Evolutionary conservation across 805 yeast species (phyloP), one percentile per base, ranked within the genome.

Genomic region (Candida multigemmis): DNA sequence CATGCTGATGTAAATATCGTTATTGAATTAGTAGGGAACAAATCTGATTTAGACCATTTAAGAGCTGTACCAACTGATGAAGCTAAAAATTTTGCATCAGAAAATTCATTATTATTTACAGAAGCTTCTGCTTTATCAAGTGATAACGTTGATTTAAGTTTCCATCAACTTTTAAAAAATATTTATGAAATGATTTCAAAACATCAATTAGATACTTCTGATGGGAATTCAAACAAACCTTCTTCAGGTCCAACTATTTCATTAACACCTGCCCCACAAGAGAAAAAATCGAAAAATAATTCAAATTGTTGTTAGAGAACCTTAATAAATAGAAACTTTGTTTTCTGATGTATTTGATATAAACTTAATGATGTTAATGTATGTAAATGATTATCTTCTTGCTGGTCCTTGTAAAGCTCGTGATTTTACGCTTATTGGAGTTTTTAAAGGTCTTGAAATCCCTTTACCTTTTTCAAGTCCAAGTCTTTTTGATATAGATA

Each of bases 51-150:
- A 52, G 83, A 78, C 41, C 96, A 89, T 56, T 65, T 86, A 48
- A 75, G 98, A 48, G 96, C 96, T 0, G 95, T 91, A 12, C 95
- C 97, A 34, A 87, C 96, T 17, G 97, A 91, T 33, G 98, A 91
- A 59, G 98, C 97, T 33, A 81, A 78, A 57, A 82, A 79, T 48
- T 87, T 87, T 60, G 95, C 96, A 21, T 74, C 82, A 34, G 96
- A 91, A 57, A 87, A 91, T 62, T 83, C 74, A 53, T 68, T 91
- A 44, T 65, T 91, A 45, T 91, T 91, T 53, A 89, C 96, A 24
- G 98, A 91, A 65, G 93, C 97, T 10, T 79, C 93, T 35, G 98
- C 97, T 15, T 69, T 91, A 36, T 84, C 84, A 42, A 79, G 94
- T 23, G 93, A 89, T 48, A 91, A 91, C 53, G 98, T 91, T 32